Percentiles rank a stretch among this genome's conserved stretches.
These are phyloP conservation scores for Calonectria multiphialidica DNA, from an alignment of 2,329 filamentous ascomycete species.

Conservation along the genomic window DNA sequence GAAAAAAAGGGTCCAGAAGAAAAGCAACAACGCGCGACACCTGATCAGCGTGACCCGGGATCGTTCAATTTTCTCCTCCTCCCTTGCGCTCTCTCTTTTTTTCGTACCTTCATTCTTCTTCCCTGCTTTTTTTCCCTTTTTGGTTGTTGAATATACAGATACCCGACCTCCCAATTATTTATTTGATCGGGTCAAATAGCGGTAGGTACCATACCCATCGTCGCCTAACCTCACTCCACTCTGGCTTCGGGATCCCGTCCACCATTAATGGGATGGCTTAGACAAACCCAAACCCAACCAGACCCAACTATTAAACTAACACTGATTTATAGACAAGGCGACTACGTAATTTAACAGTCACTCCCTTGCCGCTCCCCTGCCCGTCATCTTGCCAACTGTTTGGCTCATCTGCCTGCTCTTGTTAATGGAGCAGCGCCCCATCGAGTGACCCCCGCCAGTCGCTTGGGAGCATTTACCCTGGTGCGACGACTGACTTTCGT, in stretches of 20 bases:
- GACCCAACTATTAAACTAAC: slow-evolving; percentile 13
- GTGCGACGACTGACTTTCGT: slow-evolving; percentile 42
- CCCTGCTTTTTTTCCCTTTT: background rate
- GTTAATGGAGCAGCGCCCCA: slow-evolving; percentile 36
- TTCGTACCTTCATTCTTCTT: background rate
- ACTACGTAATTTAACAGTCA: slow-evolving; percentile 19
- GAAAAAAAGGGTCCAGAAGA: background rate
- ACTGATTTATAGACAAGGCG: slow-evolving; percentile 16
- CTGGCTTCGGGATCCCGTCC: slow-evolving; percentile 3
- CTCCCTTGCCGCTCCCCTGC: slow-evolving; percentile 13
- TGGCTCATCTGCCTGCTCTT: slow-evolving; percentile 29
- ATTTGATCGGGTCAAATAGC: slow-evolving; percentile 18
- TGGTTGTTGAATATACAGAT: background rate
- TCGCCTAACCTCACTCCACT: slow-evolving; percentile 27
- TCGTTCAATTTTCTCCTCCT: background rate
- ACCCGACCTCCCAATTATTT: slow-evolving; percentile 13
- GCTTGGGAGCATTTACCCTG: slow-evolving; percentile 34
- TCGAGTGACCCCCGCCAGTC: slow-evolving; percentile 33
- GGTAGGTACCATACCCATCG: slow-evolving; percentile 27
- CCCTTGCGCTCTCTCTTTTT: background rate
- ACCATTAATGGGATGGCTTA: slow-evolving; percentile 19
- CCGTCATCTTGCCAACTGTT: slow-evolving; percentile 7
- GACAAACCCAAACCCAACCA: slow-evolving; percentile 8
- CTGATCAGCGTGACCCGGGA: slow-evolving; percentile 6
- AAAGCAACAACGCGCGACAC: background rate